Evolutionary conservation across 2,329 filamentous ascomycete genomes (phyloP).

Genomic region (Stachybotrys echinatus): DNA sequence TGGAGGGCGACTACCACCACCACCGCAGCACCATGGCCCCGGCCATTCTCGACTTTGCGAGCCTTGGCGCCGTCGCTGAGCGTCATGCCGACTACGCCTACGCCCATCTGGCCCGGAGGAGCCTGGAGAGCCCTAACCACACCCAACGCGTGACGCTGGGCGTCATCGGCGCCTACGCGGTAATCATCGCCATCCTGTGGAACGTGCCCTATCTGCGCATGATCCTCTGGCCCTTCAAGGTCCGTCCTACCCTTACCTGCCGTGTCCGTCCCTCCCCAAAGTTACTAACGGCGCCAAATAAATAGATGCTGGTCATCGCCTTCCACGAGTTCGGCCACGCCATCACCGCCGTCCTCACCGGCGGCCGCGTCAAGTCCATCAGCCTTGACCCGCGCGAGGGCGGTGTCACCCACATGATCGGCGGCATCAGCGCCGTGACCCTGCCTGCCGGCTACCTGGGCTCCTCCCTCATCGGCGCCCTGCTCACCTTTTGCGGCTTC

Average conservation of each 20-base stretch:
- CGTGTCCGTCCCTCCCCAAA: background rate
- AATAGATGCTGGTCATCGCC: slow-evolving; percentile 73
- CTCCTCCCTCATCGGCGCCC: slow-evolving; percentile 68
- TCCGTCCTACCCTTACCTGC: slow-evolving; percentile 23
- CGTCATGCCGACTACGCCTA: slow-evolving; percentile 8
- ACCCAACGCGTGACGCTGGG: slow-evolving; percentile 68
- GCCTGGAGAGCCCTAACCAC: slow-evolving; percentile 53
- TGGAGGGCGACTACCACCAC: no score
- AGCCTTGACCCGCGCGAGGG: slow-evolving; percentile 73
- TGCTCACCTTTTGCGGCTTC: slow-evolving; percentile 76
- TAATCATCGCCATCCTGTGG: slow-evolving; percentile 72
- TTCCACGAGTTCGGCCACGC: slow-evolving; percentile 80
- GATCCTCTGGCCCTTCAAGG: slow-evolving; percentile 78
- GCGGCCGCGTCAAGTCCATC: slow-evolving; percentile 69
- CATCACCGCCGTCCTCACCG: slow-evolving; percentile 65
- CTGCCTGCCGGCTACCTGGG: slow-evolving; percentile 75
- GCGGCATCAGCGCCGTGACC: slow-evolving; percentile 64
- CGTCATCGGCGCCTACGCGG: slow-evolving; percentile 65
- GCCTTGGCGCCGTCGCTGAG: slow-evolving; percentile 3
- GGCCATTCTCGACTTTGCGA: slow-evolving; percentile 10
- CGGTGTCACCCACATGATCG: slow-evolving; percentile 72
- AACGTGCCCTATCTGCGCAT: slow-evolving; percentile 72
- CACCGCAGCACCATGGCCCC: slow-evolving; percentile 7
- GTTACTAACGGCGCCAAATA: background rate
- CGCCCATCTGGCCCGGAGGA: slow-evolving; percentile 37